These are phyloP conservation scores for Pythium catenulatum DNA, from an alignment of 352 stramenopile genomes.

Conservation along the genomic window DNA sequence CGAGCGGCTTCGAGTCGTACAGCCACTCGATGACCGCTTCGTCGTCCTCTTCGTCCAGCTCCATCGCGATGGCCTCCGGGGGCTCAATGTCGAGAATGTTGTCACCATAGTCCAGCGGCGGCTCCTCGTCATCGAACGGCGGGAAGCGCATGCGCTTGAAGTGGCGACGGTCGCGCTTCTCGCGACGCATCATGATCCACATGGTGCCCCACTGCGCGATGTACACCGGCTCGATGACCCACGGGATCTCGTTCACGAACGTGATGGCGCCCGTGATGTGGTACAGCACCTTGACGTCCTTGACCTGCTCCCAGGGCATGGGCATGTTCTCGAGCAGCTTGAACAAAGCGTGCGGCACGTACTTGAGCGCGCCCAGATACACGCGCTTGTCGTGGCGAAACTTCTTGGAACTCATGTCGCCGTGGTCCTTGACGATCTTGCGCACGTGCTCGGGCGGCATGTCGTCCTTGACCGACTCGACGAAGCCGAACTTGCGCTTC, in stretches of 20 bases:
- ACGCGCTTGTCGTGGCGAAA: constrained; percentile 99
- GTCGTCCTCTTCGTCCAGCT: constrained; percentile 97
- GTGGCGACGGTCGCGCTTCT: constrained; percentile 98
- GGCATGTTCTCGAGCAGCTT: constrained; percentile 99
- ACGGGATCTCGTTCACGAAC: constrained; percentile 99
- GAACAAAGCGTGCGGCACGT: constrained; percentile 99
- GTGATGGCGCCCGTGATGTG: constrained; percentile 99
- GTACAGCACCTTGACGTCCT: constrained; percentile 99
- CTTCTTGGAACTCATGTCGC: constrained; percentile 99
- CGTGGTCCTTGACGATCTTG: constrained; percentile 99
- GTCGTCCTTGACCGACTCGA: constrained; percentile 95
- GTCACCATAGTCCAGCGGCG: constrained; percentile 97
- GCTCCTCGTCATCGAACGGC: constrained; percentile 99
- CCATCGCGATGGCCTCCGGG: constrained; percentile 97
- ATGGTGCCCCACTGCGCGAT: constrained; percentile 99
- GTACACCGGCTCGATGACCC: constrained; percentile 99
- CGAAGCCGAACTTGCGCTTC: constrained; percentile 96
- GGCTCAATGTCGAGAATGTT: constrained; percentile 98
- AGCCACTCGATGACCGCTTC: constrained; percentile 98
- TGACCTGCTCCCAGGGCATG: constrained; percentile 99
- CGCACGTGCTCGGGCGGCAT: constrained; percentile 98
- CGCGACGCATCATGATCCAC: constrained; percentile 99
- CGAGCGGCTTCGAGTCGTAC: constrained; percentile 97
- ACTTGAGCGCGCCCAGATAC: constrained; percentile 99
- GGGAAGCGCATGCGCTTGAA: constrained; percentile 99